Percentiles rank a stretch among this genome's conserved stretches.
These are phyloP conservation scores for Syzygium aromaticum DNA, from an alignment of 345 rosid genomes.

Conservation along the genomic window DNA sequence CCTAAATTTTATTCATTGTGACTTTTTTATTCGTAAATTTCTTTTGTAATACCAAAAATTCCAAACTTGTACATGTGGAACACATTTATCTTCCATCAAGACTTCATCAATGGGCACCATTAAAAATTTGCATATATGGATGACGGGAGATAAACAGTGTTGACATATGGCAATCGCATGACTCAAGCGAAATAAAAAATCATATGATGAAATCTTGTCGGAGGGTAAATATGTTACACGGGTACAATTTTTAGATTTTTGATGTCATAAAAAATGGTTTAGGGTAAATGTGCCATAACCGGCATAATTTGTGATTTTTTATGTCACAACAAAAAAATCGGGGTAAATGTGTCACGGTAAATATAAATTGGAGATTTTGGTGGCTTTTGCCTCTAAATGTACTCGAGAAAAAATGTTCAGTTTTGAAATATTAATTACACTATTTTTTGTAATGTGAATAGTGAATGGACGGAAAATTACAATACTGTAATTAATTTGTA, in stretches of 20 bases:
- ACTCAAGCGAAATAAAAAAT: background rate
- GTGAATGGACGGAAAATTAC: background rate
- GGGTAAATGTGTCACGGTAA: background rate
- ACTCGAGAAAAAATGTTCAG: background rate
- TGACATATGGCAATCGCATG: too few relatives aligned
- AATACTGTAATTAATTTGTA: background rate
- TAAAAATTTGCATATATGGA: background rate
- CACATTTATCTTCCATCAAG: too few relatives aligned
- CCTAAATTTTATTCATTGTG: background rate
- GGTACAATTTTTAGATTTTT: background rate
- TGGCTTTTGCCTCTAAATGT: background rate
- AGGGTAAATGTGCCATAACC: background rate
- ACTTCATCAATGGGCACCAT: too few relatives aligned
- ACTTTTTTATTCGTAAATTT: background rate
- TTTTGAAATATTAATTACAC: background rate
- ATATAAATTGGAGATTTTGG: background rate
- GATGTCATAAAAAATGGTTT: background rate
- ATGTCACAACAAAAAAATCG: background rate
- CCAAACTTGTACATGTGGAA: too few relatives aligned
- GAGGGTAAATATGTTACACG: too few relatives aligned
- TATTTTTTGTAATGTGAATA: background rate
- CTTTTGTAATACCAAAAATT: too few relatives aligned
- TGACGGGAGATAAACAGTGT: background rate
- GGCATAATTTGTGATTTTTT: background rate
- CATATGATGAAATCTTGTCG: background rate